phyloP scores from a whole-genome alignment of 768 basidiomycete genomes.

The Cyclocybe cylindracea region DNA sequence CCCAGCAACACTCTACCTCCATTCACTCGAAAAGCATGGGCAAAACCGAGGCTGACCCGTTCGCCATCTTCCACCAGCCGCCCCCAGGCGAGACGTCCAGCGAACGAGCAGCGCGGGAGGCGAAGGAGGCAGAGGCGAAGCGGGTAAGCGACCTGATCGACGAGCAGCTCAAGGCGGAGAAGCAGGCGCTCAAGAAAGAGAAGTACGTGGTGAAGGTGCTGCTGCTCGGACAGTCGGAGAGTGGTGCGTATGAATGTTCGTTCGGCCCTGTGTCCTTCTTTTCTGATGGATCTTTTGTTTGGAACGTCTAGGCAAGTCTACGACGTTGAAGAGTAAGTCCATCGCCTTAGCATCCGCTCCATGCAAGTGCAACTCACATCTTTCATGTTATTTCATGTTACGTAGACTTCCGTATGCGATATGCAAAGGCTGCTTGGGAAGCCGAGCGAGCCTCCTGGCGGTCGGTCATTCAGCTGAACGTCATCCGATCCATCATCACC shows the following conservation, averaged over 20 bases:
- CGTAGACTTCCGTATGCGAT: slow-evolving; percentile 70
- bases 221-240: slow-evolving; percentile 62
- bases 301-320: slow-evolving; percentile 50
- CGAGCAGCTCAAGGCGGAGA: slow-evolving; percentile 51
- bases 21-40: slow-evolving; percentile 15
- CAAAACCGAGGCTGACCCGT: slow-evolving; percentile 47
- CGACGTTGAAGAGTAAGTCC: slow-evolving; percentile 50
- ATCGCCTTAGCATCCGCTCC: too few relatives aligned
- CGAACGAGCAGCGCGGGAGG: slow-evolving; percentile 41
- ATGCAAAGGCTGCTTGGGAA: slow-evolving; percentile 58
- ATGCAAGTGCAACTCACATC: background rate
- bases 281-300: background rate
- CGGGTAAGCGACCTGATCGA: slow-evolving; percentile 60
- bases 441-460: slow-evolving; percentile 73
- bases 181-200: slow-evolving; percentile 42
- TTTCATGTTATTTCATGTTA: background rate
- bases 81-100: slow-evolving; percentile 57
- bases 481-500: slow-evolving; percentile 63
- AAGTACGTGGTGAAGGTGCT: slow-evolving; percentile 50
- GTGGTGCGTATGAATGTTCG: slow-evolving; percentile 37
- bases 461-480: slow-evolving; percentile 76
- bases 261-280: background rate
- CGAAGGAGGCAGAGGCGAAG: slow-evolving; percentile 51
- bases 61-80: slow-evolving; percentile 55
- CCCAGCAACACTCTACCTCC: background rate